These are phyloP conservation scores for Candida smagusa DNA, from an alignment of 1,139 yeast species.

Conservation along the genomic window DNA sequence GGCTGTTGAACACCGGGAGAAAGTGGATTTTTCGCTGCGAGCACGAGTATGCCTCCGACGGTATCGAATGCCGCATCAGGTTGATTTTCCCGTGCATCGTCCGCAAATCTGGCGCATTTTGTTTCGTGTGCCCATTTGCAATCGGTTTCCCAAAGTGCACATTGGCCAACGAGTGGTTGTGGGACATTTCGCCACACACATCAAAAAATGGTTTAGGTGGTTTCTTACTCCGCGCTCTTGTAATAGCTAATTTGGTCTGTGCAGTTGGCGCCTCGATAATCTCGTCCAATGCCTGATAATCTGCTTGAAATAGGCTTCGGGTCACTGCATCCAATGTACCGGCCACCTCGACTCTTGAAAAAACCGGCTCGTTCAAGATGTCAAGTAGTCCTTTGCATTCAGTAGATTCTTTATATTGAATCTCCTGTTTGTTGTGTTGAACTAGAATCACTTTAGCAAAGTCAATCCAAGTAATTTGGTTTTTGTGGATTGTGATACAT, in stretches of 20 bases:
- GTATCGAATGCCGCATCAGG: slow-evolving; percentile 13
- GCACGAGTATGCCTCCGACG: slow-evolving; percentile 38
- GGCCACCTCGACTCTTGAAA: background rate
- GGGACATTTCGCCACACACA: slow-evolving; percentile 49
- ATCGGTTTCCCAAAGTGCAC: slow-evolving; percentile 3
- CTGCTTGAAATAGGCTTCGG: background rate
- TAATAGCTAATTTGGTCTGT: slow-evolving; percentile 33
- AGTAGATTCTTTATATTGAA: background rate
- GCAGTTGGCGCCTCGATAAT: slow-evolving; percentile 21
- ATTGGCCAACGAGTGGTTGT: slow-evolving; percentile 34
- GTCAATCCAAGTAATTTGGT: slow-evolving; percentile 16
- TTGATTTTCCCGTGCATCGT: slow-evolving; percentile 12
- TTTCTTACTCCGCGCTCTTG: slow-evolving; percentile 38
- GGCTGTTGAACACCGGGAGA: slow-evolving; percentile 52
- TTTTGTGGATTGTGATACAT: slow-evolving; percentile 6
- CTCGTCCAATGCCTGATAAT: slow-evolving; percentile 10
- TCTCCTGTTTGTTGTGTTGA: slow-evolving; percentile 7
- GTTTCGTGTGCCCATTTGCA: slow-evolving; percentile 13
- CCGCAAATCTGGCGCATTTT: slow-evolving; percentile 5
- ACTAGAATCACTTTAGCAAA: slow-evolving; percentile 14
- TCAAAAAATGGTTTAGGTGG: slow-evolving; percentile 44
- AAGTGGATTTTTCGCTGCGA: slow-evolving; percentile 52
- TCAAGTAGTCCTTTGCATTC: background rate
- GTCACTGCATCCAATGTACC: background rate
- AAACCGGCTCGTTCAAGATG: slow-evolving; percentile 3